phyloP scores from a whole-genome alignment of 768 basidiomycete genomes.

The Suillus subaureus region DNA sequence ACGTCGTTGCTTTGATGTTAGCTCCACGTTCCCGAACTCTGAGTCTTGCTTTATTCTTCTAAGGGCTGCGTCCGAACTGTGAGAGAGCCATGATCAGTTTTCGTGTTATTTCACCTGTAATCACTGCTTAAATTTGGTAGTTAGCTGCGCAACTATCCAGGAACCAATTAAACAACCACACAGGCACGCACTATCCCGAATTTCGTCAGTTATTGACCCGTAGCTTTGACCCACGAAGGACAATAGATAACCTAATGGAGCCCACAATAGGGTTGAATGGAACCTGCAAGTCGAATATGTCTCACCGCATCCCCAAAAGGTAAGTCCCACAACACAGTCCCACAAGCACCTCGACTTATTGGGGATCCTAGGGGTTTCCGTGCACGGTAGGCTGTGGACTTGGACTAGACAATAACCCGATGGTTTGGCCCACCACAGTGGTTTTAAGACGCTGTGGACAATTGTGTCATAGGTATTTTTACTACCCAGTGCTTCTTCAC shows the following conservation, averaged over 20 bases:
- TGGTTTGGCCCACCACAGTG: background rate
- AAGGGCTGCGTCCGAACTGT: background rate
- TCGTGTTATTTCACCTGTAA: background rate
- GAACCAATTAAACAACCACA: background rate
- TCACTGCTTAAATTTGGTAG: too few relatives aligned
- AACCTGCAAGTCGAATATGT: background rate
- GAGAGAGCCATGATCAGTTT: background rate
- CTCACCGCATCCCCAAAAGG: slow-evolving; percentile 4
- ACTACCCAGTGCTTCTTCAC: background rate
- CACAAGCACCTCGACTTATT: background rate
- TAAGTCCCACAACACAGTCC: background rate
- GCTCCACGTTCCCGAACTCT: background rate
- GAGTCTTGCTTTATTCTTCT: background rate
- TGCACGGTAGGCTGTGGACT: background rate
- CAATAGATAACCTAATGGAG: slow-evolving; percentile 1
- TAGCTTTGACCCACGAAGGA: background rate
- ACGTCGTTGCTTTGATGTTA: background rate
- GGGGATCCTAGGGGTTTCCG: background rate
- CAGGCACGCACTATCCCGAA: background rate
- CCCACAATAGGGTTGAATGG: background rate
- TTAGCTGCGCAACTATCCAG: too few relatives aligned
- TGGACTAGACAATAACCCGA: background rate
- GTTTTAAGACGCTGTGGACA: background rate
- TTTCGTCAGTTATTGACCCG: background rate
- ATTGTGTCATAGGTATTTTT: background rate